A percentile compares a stretch with the other conserved stretches of the same genome.
Evolutionary conservation across 1,284 basidiomycete species (phyloP).

Genomic region (Heterobasidion irregulare): DNA sequence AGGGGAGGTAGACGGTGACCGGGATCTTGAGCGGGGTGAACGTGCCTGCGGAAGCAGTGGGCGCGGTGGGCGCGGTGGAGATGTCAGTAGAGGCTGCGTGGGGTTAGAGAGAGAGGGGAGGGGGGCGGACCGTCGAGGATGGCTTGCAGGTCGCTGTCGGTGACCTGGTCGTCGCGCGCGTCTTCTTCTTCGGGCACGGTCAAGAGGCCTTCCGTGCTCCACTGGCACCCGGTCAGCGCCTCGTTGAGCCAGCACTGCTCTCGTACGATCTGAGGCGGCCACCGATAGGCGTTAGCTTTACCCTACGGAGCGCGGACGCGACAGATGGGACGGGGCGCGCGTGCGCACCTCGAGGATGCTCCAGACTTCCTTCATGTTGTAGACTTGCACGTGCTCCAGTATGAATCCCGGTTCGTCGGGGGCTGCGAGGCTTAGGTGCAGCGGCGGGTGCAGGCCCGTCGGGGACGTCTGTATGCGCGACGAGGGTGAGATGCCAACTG

Average conservation of each 20-base stretch:
- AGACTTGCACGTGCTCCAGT: slow-evolving; percentile 60
- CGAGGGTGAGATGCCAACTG: neutral
- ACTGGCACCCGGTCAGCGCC: slow-evolving; percentile 43
- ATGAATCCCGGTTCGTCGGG: slow-evolving; percentile 68
- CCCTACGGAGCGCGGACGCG: neutral
- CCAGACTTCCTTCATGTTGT: slow-evolving; percentile 62
- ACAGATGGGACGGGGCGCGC: neutral
- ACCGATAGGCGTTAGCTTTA: neutral
- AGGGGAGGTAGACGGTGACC: slow-evolving; percentile 47
- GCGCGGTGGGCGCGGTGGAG: neutral
- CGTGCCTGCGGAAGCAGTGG: slow-evolving; percentile 29
- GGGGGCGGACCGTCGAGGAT: slow-evolving; percentile 40
- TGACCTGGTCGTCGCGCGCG: slow-evolving; percentile 26
- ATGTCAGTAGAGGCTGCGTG: neutral
- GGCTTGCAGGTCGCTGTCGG: slow-evolving; percentile 46
- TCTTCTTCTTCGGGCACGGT: slow-evolving; percentile 11
- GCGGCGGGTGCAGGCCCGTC: slow-evolving; percentile 50
- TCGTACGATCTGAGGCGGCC: slow-evolving; percentile 45
- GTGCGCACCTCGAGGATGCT: slow-evolving; percentile 53
- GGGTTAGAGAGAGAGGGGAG: neutral
- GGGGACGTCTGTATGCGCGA: slow-evolving; percentile 44
- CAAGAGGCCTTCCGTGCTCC: slow-evolving; percentile 43
- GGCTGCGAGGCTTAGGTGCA: slow-evolving; percentile 53
- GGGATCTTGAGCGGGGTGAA: slow-evolving; percentile 48
- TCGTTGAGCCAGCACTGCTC: slow-evolving; percentile 79